Evolutionary conservation across 805 yeast species (phyloP).

Genomic region (Ogataea dorogensis): DNA sequence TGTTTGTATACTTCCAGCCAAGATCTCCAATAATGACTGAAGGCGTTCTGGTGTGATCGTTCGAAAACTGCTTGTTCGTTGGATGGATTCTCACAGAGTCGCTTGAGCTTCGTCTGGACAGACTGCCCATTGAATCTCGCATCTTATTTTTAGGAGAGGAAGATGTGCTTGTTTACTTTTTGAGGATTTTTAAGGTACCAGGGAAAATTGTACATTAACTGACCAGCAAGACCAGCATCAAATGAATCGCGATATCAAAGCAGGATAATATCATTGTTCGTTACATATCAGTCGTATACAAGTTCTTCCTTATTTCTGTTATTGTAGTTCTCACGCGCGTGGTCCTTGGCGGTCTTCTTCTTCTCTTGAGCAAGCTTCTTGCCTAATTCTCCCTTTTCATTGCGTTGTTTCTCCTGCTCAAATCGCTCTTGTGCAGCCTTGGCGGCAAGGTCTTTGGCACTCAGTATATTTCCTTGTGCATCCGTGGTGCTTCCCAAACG

Average conservation of each 20-base stretch:
- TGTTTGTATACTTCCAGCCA: slow-evolving; percentile 1
- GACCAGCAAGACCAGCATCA: too few species aligned
- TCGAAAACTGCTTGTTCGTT: not conserved
- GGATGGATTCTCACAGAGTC: slow-evolving; percentile 4
- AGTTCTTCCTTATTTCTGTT: slow-evolving; percentile 18
- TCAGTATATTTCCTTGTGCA: slow-evolving; percentile 1
- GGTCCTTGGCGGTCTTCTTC: slow-evolving; percentile 26
- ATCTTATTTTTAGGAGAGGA: too few species aligned
- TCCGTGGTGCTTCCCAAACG: slow-evolving; percentile 5
- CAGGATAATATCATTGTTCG: too few species aligned
- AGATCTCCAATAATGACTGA: not conserved
- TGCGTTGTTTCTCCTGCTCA: slow-evolving; percentile 15
- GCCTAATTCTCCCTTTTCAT: slow-evolving; percentile 28
- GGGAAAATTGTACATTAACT: too few species aligned
- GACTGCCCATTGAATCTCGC: slow-evolving; percentile 2
- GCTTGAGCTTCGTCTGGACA: slow-evolving; percentile 1
- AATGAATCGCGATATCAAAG: too few species aligned
- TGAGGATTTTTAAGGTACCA: too few species aligned
- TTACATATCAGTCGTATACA: slow-evolving; percentile 20
- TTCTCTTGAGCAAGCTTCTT: slow-evolving; percentile 25
- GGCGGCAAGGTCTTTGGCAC: slow-evolving; percentile 31
- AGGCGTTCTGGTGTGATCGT: not conserved
- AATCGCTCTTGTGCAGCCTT: slow-evolving; percentile 29
- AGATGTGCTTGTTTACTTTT: too few species aligned
- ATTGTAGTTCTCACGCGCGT: slow-evolving; percentile 24